A percentile compares a stretch with the other conserved stretches of the same genome.
phyloP scores from a whole-genome alignment of 192 early-diverging fungal species.

The Coemansia sp. region DNA sequence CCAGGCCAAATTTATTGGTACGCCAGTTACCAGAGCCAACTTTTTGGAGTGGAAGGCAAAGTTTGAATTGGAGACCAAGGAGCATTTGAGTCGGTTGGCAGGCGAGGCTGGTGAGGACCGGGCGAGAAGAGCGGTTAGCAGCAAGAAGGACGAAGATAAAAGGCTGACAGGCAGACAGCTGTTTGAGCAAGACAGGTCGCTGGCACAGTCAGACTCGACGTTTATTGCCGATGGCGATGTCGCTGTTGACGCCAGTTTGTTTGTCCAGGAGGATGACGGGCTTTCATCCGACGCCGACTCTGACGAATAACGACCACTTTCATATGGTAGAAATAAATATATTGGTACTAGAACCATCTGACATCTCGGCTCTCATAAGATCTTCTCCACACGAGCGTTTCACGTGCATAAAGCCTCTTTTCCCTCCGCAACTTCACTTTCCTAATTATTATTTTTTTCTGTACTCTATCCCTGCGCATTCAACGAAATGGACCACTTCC shows the following conservation, averaged over 20 bases:
- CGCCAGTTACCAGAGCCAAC: slow-evolving; percentile 74
- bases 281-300: slow-evolving; percentile 56
- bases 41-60: slow-evolving; percentile 80
- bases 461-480: not conserved
- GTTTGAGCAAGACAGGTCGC: slow-evolving; percentile 88
- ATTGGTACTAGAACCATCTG: not conserved
- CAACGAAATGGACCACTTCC: slow-evolving; percentile 5
- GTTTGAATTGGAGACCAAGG: slow-evolving; percentile 76
- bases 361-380: not conserved
- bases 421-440: not conserved
- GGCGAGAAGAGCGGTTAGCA: slow-evolving; percentile 51
- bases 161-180: slow-evolving; percentile 78
- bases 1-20: slow-evolving; percentile 77
- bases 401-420: slow-evolving; percentile 14
- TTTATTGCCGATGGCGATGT: slow-evolving; percentile 88
- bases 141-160: slow-evolving; percentile 43
- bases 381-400: not conserved
- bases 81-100: slow-evolving; percentile 23
- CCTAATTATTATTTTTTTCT: not conserved
- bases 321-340: not conserved
- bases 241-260: slow-evolving; percentile 77
- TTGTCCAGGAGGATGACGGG: slow-evolving; percentile 65
- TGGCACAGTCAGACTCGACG: slow-evolving; percentile 81
- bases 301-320: slow-evolving; percentile 59
- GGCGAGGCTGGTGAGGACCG: slow-evolving; percentile 58